Conservation (phyloP, 768 basidiomycete species). For the Suillus decipiens region DNA sequence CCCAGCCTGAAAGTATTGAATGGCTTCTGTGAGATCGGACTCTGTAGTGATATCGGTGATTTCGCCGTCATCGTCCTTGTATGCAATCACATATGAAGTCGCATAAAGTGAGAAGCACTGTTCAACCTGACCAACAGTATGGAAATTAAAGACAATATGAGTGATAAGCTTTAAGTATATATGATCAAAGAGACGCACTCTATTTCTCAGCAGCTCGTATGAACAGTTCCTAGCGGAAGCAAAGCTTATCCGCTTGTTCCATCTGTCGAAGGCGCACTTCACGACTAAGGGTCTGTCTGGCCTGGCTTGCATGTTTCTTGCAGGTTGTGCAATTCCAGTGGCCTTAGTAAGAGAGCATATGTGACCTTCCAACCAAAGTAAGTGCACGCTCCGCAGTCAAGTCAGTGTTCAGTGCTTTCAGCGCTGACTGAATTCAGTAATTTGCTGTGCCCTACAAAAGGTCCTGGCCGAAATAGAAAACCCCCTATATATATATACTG, state of each 20-base stretch:
- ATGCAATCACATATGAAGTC: conserved; percentile 71
- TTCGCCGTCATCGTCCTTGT: conserved; percentile 90
- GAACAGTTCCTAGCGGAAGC: conserved; percentile 77
- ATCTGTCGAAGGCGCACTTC: conserved; percentile 78
- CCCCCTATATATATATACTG: background rate
- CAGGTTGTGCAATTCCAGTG: background rate
- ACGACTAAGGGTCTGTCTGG: conserved; percentile 81
- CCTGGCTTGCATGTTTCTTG: conserved; percentile 39
- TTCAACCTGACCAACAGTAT: conserved; percentile 59
- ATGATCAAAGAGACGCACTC: conserved; percentile 48
- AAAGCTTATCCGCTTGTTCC: conserved; percentile 78
- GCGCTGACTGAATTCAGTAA: background rate
- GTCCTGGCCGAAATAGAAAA: background rate
- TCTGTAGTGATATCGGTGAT: conserved; percentile 69
- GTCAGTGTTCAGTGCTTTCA: background rate
- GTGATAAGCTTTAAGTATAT: conserved; percentile 3
- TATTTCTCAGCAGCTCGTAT: conserved; percentile 69
- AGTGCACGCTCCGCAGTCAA: conserved; percentile 29
- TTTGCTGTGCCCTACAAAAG: background rate
- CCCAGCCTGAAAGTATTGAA: conserved; percentile 81
- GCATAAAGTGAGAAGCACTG: conserved; percentile 79
- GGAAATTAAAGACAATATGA: background rate
- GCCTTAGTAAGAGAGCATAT: background rate
- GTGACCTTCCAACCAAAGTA: background rate
- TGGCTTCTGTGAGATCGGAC: conserved; percentile 79